Percentiles rank a stretch among this genome's conserved stretches.
These are phyloP conservation scores for Xanthoconium purpureum DNA, from an alignment of 768 basidiomycete genomes.

Conservation along the genomic window DNA sequence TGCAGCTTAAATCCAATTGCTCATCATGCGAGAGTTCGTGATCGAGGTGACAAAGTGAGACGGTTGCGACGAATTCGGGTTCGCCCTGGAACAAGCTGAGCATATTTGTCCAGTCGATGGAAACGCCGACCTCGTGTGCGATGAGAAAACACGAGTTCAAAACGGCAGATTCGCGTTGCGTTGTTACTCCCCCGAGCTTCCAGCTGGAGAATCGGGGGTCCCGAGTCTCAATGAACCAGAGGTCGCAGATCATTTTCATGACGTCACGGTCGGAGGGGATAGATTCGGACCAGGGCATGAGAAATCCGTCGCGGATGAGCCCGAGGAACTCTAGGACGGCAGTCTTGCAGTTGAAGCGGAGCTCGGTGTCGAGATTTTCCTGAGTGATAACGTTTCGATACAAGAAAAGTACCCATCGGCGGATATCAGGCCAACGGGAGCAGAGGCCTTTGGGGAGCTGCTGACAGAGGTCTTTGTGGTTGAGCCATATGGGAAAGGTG, in stretches of 20 bases:
- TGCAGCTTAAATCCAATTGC: slow-evolving; percentile 20
- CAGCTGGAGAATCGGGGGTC: slow-evolving; percentile 25
- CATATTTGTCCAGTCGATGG: slow-evolving; percentile 25
- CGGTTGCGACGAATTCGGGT: slow-evolving; percentile 17
- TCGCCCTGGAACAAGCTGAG: slow-evolving; percentile 22
- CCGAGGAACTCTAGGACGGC: slow-evolving; percentile 28
- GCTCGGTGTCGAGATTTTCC: neutral
- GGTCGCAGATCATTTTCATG: slow-evolving; percentile 28
- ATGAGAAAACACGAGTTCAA: slow-evolving; percentile 29
- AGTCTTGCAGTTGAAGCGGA: slow-evolving; percentile 23
- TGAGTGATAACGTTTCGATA: slow-evolving; percentile 13
- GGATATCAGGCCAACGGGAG: slow-evolving; percentile 24
- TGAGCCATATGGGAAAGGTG: slow-evolving; percentile 26
- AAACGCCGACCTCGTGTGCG: slow-evolving; percentile 17
- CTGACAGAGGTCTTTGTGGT: slow-evolving; percentile 7
- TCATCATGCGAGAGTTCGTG: slow-evolving; percentile 18
- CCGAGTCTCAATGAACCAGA: slow-evolving; percentile 27
- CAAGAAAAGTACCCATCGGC: slow-evolving; percentile 27
- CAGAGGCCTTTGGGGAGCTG: slow-evolving; percentile 16
- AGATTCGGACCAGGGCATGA: slow-evolving; percentile 27
- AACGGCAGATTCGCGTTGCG: slow-evolving; percentile 30
- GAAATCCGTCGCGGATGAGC: slow-evolving; percentile 22
- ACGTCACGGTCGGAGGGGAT: slow-evolving; percentile 24
- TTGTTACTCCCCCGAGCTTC: neutral
- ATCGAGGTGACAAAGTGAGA: slow-evolving; percentile 25